Conservation (phyloP, 2,329 filamentous ascomycete genomes). For the Penicillium sp. region DNA sequence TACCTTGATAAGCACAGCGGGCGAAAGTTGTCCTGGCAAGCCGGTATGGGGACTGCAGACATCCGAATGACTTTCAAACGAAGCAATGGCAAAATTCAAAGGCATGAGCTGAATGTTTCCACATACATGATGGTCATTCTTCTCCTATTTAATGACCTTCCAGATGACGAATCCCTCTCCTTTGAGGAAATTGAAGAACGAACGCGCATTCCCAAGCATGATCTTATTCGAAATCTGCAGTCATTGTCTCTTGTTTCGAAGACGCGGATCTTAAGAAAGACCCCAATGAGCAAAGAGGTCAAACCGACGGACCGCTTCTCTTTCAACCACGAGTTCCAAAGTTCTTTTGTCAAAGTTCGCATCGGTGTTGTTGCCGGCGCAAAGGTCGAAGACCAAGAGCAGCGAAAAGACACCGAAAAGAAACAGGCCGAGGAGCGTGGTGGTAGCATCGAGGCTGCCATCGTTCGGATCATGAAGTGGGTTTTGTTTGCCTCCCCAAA, state of each 20-base stretch:
- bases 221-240: conserved; percentile 74
- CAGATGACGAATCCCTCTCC: conserved; percentile 49
- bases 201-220: conserved; percentile 72
- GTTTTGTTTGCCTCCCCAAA: conserved; percentile 10
- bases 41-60: conserved; percentile 77
- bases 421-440: conserved; percentile 51
- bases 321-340: conserved; percentile 79
- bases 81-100: conserved; percentile 68
- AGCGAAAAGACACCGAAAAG: conserved; percentile 53
- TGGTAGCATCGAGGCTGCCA: conserved; percentile 51
- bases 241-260: conserved; percentile 81
- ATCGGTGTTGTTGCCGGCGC: conserved; percentile 73
- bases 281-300: conserved; percentile 74
- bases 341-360: conserved; percentile 83
- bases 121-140: conserved; percentile 92
- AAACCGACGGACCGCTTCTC: conserved; percentile 74
- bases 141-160: conserved; percentile 80
- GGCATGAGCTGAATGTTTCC: conserved; percentile 87
- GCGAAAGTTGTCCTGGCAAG: conserved; percentile 80
- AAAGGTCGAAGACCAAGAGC: conserved; percentile 76
- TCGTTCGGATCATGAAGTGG: conserved; percentile 56
- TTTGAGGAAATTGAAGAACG: conserved; percentile 78
- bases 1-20: conserved; percentile 87
- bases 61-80: conserved; percentile 75
- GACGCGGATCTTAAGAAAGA: conserved; percentile 75